These are phyloP conservation scores for Irpex lacteus DNA, from an alignment of 1,284 basidiomycete species.

Conservation along the genomic window DNA sequence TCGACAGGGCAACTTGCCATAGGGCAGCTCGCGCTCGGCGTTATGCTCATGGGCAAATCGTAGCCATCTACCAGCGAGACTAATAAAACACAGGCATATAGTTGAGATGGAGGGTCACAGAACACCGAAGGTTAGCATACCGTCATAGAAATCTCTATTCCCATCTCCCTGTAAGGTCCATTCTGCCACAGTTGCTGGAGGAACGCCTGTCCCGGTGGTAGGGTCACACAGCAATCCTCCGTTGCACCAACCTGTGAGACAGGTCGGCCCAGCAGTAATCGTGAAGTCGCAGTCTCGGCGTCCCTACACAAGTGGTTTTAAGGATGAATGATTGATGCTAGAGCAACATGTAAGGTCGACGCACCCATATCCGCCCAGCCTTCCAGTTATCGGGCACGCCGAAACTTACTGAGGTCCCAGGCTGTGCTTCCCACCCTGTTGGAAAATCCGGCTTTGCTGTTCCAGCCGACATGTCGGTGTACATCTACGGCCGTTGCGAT, in stretches of 20 bases:
- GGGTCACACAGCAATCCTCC: conserved; percentile 45
- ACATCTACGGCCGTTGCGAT: conserved; percentile 17
- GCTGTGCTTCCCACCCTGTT: conserved; percentile 32
- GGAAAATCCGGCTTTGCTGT: conserved; percentile 25
- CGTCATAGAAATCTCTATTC: conserved; percentile 40
- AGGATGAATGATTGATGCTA: neutral
- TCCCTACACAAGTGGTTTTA: conserved; percentile 19
- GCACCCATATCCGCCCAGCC: conserved; percentile 37
- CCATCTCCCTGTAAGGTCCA: conserved; percentile 36
- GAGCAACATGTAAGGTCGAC: neutral
- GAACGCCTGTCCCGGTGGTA: conserved; percentile 34
- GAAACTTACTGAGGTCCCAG: conserved; percentile 29
- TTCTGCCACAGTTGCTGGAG: conserved; percentile 43
- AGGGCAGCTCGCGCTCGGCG: conserved; percentile 36
- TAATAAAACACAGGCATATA: neutral
- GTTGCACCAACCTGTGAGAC: conserved; percentile 42
- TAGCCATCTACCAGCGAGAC: conserved; percentile 41
- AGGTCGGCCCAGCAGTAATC: conserved; percentile 36
- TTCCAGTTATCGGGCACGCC: conserved; percentile 36
- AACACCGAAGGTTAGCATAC: conserved; percentile 9
- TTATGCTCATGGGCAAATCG: conserved; percentile 40
- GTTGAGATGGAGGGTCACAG: neutral
- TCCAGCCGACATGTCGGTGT: conserved; percentile 23
- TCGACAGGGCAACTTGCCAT: conserved; percentile 41
- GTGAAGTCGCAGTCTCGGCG: conserved; percentile 41